Evolutionary conservation across 2,329 filamentous ascomycete genomes (phyloP).

Genomic region (Aspergillus hiratsukae): DNA sequence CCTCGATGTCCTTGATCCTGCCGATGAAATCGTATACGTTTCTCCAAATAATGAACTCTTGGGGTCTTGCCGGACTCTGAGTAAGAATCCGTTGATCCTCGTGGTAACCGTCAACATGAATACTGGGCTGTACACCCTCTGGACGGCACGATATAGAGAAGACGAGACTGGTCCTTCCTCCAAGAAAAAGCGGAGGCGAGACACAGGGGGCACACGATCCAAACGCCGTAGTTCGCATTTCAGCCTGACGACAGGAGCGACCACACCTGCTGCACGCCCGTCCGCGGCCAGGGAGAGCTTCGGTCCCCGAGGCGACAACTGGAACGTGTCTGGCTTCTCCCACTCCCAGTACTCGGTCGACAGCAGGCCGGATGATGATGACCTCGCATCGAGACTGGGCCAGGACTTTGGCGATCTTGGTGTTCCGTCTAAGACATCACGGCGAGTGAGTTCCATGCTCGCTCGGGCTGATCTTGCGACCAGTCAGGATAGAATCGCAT

Average conservation of each 20-base stretch:
- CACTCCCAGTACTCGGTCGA: constrained; percentile 40
- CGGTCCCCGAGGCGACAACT: constrained; percentile 48
- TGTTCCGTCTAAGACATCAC: constrained; percentile 56
- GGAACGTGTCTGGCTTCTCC: constrained; percentile 39
- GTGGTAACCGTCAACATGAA: constrained; percentile 78
- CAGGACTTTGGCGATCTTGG: constrained; percentile 57
- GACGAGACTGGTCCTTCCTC: constrained; percentile 52
- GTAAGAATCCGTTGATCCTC: constrained; percentile 58
- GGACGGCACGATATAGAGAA: constrained; percentile 74
- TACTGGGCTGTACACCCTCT: constrained; percentile 73
- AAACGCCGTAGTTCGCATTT: constrained; percentile 65
- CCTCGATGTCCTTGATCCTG: constrained; percentile 62
- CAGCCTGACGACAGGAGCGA: constrained; percentile 61
- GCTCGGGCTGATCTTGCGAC: constrained; percentile 82
- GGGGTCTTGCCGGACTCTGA: constrained; percentile 22
- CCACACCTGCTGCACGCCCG: constrained; percentile 66
- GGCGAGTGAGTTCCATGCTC: constrained; percentile 85
- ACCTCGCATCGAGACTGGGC: constrained; percentile 66
- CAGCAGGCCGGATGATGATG: constrained; percentile 55
- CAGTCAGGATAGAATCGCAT: constrained; percentile 75
- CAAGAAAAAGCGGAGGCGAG: constrained; percentile 43
- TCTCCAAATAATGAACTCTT: constrained; percentile 58
- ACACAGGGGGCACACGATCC: constrained; percentile 60
- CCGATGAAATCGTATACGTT: constrained; percentile 80
- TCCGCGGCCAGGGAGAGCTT: constrained; percentile 73